Conservation (phyloP, 164 flowering plant species). For the Santalum album region DNA sequence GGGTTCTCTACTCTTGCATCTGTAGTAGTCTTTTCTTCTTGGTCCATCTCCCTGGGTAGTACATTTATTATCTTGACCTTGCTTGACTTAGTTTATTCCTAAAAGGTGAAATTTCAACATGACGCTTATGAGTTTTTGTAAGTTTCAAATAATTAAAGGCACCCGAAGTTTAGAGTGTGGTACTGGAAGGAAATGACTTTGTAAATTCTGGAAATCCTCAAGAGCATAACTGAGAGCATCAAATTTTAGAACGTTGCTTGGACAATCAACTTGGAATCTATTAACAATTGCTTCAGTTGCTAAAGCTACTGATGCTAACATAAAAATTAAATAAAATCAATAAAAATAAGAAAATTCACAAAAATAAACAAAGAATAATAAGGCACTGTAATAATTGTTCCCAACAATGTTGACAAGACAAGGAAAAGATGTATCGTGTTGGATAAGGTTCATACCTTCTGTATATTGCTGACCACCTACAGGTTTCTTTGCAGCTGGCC, state of each 20-base stretch:
- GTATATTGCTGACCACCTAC: conserved; percentile 35
- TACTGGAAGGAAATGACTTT: conserved; percentile 65
- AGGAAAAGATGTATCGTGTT: too few species aligned
- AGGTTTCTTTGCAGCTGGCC: conserved; percentile 77
- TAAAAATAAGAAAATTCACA: neutral
- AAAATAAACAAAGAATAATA: neutral
- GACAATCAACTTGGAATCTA: conserved; percentile 10
- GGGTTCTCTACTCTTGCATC: too few species aligned
- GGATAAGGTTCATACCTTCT: too few species aligned
- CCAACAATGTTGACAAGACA: too few species aligned
- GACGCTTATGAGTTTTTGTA: conserved; percentile 74
- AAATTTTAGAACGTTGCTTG: conserved; percentile 16
- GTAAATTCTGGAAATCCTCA: conserved; percentile 39
- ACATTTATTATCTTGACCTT: too few species aligned
- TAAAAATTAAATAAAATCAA: too few species aligned
- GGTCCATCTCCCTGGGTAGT: too few species aligned
- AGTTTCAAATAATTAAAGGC: conserved; percentile 35
- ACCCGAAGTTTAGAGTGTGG: conserved; percentile 50
- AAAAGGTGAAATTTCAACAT: too few species aligned
- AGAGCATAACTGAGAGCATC: conserved; percentile 27
- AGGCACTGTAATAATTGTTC: too few species aligned
- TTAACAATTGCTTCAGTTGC: too few species aligned
- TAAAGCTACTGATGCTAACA: neutral
- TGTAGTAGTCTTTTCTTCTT: too few species aligned
- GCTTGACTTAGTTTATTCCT: too few species aligned